phyloP scores from a whole-genome alignment of 768 basidiomycete genomes.

The Naganishia kalamii region DNA sequence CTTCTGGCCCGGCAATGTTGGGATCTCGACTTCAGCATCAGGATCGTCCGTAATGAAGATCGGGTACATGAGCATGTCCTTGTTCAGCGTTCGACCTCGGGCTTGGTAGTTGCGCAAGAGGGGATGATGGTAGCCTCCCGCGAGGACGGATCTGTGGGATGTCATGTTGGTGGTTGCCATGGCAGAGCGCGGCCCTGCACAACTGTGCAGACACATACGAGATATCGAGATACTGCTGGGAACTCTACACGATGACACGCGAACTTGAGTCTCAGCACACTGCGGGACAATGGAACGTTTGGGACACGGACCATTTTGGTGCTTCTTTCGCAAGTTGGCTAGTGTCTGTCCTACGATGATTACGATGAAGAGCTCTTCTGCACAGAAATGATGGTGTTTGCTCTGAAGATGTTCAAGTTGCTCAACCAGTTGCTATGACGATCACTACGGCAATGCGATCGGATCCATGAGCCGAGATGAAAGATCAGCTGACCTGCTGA shows the following conservation, averaged over 20 bases:
- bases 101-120: conserved; percentile 82
- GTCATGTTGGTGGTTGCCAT: background rate
- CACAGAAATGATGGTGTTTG: background rate
- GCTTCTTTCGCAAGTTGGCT: no score
- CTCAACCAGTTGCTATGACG: no score
- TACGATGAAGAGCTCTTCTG: background rate
- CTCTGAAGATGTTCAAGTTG: no score
- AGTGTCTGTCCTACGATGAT: no score
- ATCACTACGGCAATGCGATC: no score
- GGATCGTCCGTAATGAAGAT: conserved; percentile 97
- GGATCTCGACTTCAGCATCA: conserved; percentile 69
- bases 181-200: background rate
- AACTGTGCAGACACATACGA: conserved; percentile 1
- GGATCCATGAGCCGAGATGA: no score
- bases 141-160: conserved; percentile 41
- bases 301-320: background rate
- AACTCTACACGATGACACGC: conserved; percentile 1
- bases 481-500: no score
- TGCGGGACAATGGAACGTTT: no score
- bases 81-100: conserved; percentile 52
- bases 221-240: conserved; percentile 23
- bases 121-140: conserved; percentile 91
- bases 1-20: conserved; percentile 73
- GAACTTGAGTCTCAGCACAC: background rate
- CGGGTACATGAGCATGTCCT: conserved; percentile 93